Percentiles rank a stretch among this genome's conserved stretches.
Evolutionary conservation across 2,329 filamentous ascomycete species (phyloP).

Genomic region (Ceratocystis ficicola): DNA sequence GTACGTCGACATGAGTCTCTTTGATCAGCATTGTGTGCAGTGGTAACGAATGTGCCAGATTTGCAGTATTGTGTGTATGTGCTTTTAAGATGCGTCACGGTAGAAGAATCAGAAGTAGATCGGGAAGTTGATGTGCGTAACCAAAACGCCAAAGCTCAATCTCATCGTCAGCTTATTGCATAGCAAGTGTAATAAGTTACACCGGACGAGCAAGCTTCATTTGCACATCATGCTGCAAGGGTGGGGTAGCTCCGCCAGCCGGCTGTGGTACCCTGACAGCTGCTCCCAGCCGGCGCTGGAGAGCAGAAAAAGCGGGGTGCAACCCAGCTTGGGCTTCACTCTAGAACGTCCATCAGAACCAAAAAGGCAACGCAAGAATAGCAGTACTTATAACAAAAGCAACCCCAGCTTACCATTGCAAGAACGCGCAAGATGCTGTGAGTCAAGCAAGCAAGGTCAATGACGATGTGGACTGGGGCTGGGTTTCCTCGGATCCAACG

Average conservation of each 20-base stretch:
- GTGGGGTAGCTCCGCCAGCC: slow-evolving; percentile 5
- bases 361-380: background rate
- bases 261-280: background rate
- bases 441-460: too few species aligned
- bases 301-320: background rate
- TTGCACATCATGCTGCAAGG: background rate
- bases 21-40: slow-evolving; percentile 39
- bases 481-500: too few species aligned
- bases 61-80: background rate
- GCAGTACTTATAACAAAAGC: background rate
- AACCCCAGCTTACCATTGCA: background rate
- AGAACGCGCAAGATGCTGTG: too few species aligned
- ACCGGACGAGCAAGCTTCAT: background rate
- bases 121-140: background rate
- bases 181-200: too few species aligned
- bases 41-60: too few species aligned
- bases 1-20: slow-evolving; percentile 41
- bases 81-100: background rate
- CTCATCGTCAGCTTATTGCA: too few species aligned
- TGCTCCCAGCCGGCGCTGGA: background rate
- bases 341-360: background rate
- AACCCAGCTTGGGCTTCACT: background rate
- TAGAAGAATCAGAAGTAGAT: background rate
- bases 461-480: too few species aligned
- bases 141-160: too few species aligned